Conservation (phyloP, 331 rosid species). For the Acacia pycnantha region DNA sequence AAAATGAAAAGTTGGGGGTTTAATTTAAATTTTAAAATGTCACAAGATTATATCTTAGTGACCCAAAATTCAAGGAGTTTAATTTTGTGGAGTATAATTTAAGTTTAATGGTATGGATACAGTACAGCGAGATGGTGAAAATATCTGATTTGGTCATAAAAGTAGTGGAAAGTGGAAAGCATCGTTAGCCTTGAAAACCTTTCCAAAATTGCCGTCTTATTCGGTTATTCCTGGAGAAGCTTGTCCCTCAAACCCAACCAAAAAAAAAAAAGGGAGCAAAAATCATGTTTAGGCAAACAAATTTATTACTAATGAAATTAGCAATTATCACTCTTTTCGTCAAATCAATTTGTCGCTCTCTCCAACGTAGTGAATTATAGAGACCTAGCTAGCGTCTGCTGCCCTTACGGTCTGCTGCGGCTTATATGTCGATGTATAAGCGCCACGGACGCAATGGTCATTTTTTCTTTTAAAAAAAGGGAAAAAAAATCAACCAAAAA, state of each 20-base stretch:
- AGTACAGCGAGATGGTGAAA: neutral
- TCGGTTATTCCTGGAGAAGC: neutral
- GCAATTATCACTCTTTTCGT: neutral
- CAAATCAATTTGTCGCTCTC: neutral
- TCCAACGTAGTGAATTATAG: neutral
- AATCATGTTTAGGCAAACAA: neutral
- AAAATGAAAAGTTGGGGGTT: too few relatives aligned
- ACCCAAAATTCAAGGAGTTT: too few relatives aligned
- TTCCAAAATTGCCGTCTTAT: neutral
- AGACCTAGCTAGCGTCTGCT: too few relatives aligned
- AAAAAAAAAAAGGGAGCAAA: neutral
- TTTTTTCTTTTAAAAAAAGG: too few relatives aligned
- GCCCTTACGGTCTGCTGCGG: too few relatives aligned
- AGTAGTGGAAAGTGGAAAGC: neutral
- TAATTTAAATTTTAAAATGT: too few relatives aligned
- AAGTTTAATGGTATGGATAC: too few relatives aligned
- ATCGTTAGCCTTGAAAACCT: neutral
- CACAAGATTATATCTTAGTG: rapidly evolving
- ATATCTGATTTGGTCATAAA: neutral
- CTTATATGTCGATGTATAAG: too few relatives aligned
- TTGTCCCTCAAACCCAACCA: neutral
- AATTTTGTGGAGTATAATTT: too few relatives aligned
- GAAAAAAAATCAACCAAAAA: too few relatives aligned
- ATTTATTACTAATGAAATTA: neutral
- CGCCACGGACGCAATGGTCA: too few relatives aligned